Evolutionary conservation across 2,329 filamentous ascomycete genomes (phyloP).

Genomic region (Cercospora janseana): DNA sequence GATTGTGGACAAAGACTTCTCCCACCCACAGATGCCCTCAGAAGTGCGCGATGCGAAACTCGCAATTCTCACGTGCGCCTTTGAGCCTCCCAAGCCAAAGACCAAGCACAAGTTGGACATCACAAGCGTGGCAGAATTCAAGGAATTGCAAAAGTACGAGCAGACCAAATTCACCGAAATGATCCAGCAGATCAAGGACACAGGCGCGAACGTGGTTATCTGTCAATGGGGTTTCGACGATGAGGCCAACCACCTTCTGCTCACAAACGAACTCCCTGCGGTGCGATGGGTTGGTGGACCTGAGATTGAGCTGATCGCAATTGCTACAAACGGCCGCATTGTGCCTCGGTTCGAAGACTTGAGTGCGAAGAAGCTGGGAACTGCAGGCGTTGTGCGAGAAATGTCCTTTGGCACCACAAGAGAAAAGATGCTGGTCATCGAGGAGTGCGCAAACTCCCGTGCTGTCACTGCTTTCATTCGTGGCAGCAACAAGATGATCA

Average conservation of each 20-base stretch:
- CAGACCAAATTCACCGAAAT: conserved; percentile 96
- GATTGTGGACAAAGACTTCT: conserved; percentile 99
- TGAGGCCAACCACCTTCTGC: conserved; percentile 93
- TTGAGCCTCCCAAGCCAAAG: conserved; percentile 98
- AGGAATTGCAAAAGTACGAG: conserved; percentile 94
- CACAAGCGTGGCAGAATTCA: conserved; percentile 95
- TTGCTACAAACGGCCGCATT: conserved; percentile 96
- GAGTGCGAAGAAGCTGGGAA: conserved; percentile 84
- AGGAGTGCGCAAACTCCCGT: conserved; percentile 96
- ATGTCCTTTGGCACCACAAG: conserved; percentile 96
- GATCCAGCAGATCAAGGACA: conserved; percentile 97
- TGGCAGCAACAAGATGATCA: conserved; percentile 99
- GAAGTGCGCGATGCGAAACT: conserved; percentile 95
- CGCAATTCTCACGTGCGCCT: conserved; percentile 94
- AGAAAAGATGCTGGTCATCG: conserved; percentile 99
- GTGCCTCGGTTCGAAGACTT: conserved; percentile 96
- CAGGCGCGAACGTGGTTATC: conserved; percentile 93
- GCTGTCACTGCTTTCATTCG: conserved; percentile 95
- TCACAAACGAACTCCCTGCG: conserved; percentile 93
- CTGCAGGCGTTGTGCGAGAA: conserved; percentile 84
- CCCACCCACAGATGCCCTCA: conserved; percentile 96
- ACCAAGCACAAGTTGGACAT: conserved; percentile 99
- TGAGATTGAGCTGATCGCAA: conserved; percentile 97
- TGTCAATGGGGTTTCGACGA: conserved; percentile 99
- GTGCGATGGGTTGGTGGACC: conserved; percentile 97